Conservation (phyloP, 495 filamentous ascomycete genomes). For the Penicillium fimorum region DNA sequence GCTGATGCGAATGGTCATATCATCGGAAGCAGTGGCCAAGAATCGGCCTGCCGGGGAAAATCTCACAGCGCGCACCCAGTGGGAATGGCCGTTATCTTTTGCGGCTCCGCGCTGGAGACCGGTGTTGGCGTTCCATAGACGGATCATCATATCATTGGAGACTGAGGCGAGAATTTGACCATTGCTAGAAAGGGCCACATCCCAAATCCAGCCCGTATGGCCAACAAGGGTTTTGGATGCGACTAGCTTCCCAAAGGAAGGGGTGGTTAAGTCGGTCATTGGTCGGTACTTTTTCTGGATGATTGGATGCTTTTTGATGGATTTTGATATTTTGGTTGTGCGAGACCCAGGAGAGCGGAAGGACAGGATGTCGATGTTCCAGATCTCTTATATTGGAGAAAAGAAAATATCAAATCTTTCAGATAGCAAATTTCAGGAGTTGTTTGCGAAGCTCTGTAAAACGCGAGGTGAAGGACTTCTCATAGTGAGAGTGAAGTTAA, state of each 20-base stretch:
- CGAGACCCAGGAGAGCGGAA: not conserved
- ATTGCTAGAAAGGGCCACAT: constrained; percentile 4
- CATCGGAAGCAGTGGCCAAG: constrained; percentile 11
- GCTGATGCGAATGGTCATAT: constrained; percentile 12
- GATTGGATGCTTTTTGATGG: not conserved
- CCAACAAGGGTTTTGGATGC: constrained; percentile 6
- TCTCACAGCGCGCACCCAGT: constrained; percentile 8
- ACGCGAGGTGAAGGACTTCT: constrained; percentile 6
- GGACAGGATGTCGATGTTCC: not conserved
- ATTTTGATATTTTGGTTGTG: not conserved
- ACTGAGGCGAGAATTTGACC: constrained; percentile 11
- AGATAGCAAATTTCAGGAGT: not conserved
- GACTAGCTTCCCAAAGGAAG: constrained; percentile 4
- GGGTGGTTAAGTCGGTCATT: not conserved
- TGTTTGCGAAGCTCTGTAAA: not conserved
- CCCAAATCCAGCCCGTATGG: constrained; percentile 12
- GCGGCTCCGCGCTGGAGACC: constrained; percentile 7
- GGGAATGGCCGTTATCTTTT: constrained; percentile 10
- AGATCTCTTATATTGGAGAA: not conserved
- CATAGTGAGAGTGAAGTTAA: constrained; percentile 10
- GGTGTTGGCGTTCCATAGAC: constrained; percentile 11
- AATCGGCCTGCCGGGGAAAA: constrained; percentile 10
- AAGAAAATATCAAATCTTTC: not conserved
- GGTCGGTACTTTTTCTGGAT: not conserved
- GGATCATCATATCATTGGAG: constrained; percentile 13